Conservation (phyloP, 441 rosid genomes). For the Geranium incanum region DNA sequence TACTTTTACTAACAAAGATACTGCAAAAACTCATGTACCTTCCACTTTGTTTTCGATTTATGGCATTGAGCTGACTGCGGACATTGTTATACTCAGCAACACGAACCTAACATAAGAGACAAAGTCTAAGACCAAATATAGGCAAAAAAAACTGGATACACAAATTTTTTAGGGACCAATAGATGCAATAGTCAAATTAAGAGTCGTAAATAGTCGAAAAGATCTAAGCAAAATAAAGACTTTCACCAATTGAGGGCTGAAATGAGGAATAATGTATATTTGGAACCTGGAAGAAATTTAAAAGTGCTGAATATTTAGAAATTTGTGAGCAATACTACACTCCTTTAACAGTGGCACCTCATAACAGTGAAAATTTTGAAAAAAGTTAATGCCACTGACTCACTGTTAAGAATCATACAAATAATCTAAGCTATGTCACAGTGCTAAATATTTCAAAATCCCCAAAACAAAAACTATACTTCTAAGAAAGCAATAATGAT, state of each 20-base stretch:
- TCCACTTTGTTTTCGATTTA: constrained; percentile 93
- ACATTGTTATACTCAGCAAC: constrained; percentile 88
- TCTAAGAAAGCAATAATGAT: neutral
- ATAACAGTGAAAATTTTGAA: neutral
- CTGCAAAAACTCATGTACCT: constrained; percentile 38
- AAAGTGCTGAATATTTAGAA: neutral
- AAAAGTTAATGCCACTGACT: neutral
- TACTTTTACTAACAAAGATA: neutral
- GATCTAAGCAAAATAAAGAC: neutral
- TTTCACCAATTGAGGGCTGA: neutral
- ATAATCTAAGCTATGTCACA: neutral
- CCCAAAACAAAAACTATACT: neutral
- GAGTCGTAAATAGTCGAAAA: neutral
- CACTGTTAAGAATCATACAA: neutral
- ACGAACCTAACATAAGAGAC: constrained; percentile 58
- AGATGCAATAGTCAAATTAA: neutral
- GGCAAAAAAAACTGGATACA: neutral
- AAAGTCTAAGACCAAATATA: constrained; percentile 16
- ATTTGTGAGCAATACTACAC: neutral
- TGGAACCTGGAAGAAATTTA: neutral
- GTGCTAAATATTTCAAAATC: neutral
- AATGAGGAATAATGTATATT: neutral
- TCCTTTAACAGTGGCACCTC: neutral
- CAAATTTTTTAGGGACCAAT: neutral
- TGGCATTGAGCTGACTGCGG: constrained; percentile 90